Conservation (phyloP, 148 eudicot species). For the Rhododendron kiyosumense region DNA sequence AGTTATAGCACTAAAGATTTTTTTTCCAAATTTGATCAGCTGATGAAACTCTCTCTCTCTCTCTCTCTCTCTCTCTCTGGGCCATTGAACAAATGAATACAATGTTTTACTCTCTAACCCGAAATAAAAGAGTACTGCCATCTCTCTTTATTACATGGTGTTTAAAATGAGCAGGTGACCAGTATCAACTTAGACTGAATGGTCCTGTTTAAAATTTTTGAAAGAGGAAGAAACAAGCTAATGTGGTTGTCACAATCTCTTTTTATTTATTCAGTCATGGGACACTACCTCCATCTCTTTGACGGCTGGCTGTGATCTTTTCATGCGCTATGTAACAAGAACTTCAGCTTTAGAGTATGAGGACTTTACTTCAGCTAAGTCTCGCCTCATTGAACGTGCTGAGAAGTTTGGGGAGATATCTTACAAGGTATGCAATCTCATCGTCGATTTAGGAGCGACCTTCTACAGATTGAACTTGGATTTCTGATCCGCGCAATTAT, state of each 20-base stretch:
- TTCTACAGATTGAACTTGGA: neutral
- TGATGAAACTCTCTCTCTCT: neutral
- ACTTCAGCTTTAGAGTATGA: constrained; percentile 94
- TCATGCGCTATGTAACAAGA: constrained; percentile 93
- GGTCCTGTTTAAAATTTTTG: neutral
- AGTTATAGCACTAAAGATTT: neutral
- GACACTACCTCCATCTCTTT: constrained; percentile 96
- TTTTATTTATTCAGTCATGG: constrained; percentile 62
- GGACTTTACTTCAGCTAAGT: constrained; percentile 90
- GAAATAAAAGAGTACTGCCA: neutral
- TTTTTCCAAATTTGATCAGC: neutral
- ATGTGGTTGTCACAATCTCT: neutral
- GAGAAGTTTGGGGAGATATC: constrained; percentile 99
- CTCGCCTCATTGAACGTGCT: constrained; percentile 97
- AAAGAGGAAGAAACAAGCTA: neutral
- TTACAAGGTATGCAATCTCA: constrained; percentile 54
- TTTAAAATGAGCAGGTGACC: neutral
- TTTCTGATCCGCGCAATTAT: neutral
- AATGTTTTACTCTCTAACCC: neutral
- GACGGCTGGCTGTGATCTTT: constrained; percentile 96
- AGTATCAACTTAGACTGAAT: neutral
- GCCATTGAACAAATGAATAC: neutral
- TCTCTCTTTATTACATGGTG: neutral
- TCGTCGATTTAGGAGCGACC: neutral
- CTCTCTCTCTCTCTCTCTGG: too few species aligned